Base-by-base conservation (phyloP, 169 alveolate species). In the Neospora caninum region DNA sequence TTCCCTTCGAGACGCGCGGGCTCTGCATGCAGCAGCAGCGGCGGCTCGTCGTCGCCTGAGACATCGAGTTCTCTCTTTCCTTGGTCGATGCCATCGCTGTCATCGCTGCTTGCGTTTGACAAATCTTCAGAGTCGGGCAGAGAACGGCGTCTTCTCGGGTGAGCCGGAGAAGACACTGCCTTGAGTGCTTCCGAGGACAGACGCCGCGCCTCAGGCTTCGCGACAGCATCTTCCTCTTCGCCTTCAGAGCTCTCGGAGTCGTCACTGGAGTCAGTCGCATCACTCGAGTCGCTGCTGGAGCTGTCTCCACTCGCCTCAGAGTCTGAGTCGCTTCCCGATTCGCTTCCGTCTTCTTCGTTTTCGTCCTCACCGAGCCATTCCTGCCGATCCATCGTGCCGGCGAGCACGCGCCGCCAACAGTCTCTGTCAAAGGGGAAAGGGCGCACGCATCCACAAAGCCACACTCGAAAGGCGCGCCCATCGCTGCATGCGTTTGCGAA, bases 341-440 rank as follows among this genome's bases (percentile, higher is more conserved):
- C 96, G 86, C 96, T 96, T 91, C 43, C 96, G 92, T 43, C 96
- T 94, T 34, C 67, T 89, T 89, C 45, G 70, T 95, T 93, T 86
- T 54, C 88, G 49, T 82, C 96, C 42, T 93, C 92, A 45, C 86
- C 96, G 13, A 88, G 96, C 94, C 95, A 94, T 88, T 93, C 95
- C 64, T 94, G 96, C 67, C 95, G 95, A 70, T 95, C 95, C 89
- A 95, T 88, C 88, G 95, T 95, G 92, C 97, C 97, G 80, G 94
- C 96, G 70, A 96, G 93, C 80, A 96, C 94, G 58, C 97, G 95
- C 67, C 88, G 94, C 98, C 98, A 97, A 29, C 91, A 83, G 64
- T 88, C 94, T 58, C 95, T 93, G 94, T 38, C 18, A 54, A 86
- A 42, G 39, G 25, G 25, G 39, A 16, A 43, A 39, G 34, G 13